Evolutionary conservation across 257 asterid species (phyloP).

Genomic region (Nyctanthes arbortristis): DNA sequence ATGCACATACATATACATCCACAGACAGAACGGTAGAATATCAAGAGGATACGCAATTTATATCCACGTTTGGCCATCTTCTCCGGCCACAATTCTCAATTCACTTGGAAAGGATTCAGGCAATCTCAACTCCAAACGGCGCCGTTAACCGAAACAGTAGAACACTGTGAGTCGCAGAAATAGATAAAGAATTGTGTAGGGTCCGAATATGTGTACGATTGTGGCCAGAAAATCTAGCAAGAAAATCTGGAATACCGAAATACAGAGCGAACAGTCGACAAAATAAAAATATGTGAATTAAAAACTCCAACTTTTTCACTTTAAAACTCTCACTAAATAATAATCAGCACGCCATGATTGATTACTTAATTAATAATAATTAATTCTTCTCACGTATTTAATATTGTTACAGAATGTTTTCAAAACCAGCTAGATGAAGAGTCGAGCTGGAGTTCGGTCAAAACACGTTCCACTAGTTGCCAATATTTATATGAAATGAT

Average conservation of each 20-base stretch:
- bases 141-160: slow-evolving; percentile 24
- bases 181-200: slow-evolving; percentile 15
- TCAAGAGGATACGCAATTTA: slow-evolving; percentile 89
- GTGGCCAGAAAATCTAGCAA: slow-evolving; percentile 25
- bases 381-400: too few relatives aligned
- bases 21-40: background rate
- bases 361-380: too few relatives aligned
- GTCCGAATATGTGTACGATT: slow-evolving; percentile 14
- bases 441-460: too few relatives aligned
- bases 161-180: slow-evolving; percentile 16
- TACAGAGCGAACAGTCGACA: slow-evolving; percentile 18
- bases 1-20: background rate
- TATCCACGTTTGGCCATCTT: slow-evolving; percentile 91
- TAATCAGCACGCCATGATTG: too few relatives aligned
- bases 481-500: too few relatives aligned
- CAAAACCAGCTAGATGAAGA: too few relatives aligned
- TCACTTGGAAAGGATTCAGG: slow-evolving; percentile 8
- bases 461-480: too few relatives aligned
- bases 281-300: background rate
- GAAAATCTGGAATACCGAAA: slow-evolving; percentile 32
- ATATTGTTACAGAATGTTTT: too few relatives aligned
- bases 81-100: background rate
- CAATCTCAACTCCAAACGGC: slow-evolving; percentile 26
- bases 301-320: slow-evolving; percentile 22
- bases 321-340: too few relatives aligned